Percentiles rank a stretch among this genome's conserved stretches.
phyloP scores from a whole-genome alignment of 768 basidiomycete species.

The Boletus sp. region DNA sequence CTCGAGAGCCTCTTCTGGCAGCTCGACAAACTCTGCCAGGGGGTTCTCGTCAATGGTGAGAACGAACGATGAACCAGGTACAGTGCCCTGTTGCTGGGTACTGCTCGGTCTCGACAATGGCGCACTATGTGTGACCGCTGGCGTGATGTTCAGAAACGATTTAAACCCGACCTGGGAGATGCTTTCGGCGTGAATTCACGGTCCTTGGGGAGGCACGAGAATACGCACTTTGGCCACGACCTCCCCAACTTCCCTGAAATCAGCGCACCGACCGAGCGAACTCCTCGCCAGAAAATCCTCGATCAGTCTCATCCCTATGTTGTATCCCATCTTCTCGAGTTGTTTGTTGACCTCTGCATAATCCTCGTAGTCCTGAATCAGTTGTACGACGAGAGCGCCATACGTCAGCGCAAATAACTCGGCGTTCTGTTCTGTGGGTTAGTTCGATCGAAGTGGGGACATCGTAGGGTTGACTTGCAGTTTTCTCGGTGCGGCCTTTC shows the following conservation, averaged over 20 bases:
- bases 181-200: neutral
- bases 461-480: slow-evolving; percentile 52
- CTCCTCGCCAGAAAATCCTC: slow-evolving; percentile 97
- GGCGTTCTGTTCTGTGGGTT: slow-evolving; percentile 70
- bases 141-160: slow-evolving; percentile 91
- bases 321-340: slow-evolving; percentile 99
- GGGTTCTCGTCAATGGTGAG: slow-evolving; percentile 95
- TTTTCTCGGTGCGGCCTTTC: slow-evolving; percentile 94
- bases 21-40: slow-evolving; percentile 92
- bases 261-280: slow-evolving; percentile 84
- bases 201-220: neutral
- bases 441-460: slow-evolving; percentile 12
- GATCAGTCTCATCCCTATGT: slow-evolving; percentile 93
- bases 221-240: slow-evolving; percentile 83
- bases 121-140: slow-evolving; percentile 69
- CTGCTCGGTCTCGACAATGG: slow-evolving; percentile 50
- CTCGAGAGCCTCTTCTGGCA: slow-evolving; percentile 90
- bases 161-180: slow-evolving; percentile 88
- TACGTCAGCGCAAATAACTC: slow-evolving; percentile 97
- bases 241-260: slow-evolving; percentile 94
- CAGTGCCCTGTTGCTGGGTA: slow-evolving; percentile 39
- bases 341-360: slow-evolving; percentile 94
- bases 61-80: slow-evolving; percentile 64
- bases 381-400: slow-evolving; percentile 95
- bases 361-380: slow-evolving; percentile 99